A percentile compares a stretch with the other conserved stretches of the same genome.
Evolutionary conservation across 306 rosid species (phyloP).

Genomic region (Malus sieversii): DNA sequence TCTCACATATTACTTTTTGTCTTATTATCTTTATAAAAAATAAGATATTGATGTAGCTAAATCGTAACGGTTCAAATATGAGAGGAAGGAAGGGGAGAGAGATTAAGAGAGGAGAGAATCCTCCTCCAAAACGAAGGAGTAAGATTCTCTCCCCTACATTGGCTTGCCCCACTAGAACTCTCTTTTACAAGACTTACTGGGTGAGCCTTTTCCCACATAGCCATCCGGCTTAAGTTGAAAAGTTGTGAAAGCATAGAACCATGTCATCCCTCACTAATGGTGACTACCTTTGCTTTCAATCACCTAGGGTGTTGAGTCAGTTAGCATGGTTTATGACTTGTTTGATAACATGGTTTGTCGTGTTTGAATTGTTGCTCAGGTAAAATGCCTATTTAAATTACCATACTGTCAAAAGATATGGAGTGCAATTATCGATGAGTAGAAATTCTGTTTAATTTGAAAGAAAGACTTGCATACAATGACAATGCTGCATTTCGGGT

Average conservation of each 20-base stretch:
- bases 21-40: too few relatives aligned
- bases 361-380: background rate
- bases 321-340: background rate
- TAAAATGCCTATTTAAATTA: background rate
- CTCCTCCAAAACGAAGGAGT: too few relatives aligned
- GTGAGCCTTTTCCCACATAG: conserved; percentile 29
- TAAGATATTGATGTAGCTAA: too few relatives aligned
- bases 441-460: too few relatives aligned
- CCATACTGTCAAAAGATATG: background rate
- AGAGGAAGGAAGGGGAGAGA: too few relatives aligned
- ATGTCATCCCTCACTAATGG: conserved; percentile 31
- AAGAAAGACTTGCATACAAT: background rate
- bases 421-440: background rate
- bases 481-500: background rate
- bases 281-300: conserved; percentile 10
- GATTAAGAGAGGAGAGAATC: too few relatives aligned
- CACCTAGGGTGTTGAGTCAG: background rate
- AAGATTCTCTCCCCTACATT: background rate
- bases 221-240: conserved; percentile 52
- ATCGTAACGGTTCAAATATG: too few relatives aligned
- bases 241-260: conserved; percentile 36
- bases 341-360: background rate
- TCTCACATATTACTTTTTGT: too few relatives aligned
- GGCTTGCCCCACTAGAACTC: conserved; percentile 59
- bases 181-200: conserved; percentile 25